Conservation (phyloP, 345 rosid species). For the Acer negundo region DNA sequence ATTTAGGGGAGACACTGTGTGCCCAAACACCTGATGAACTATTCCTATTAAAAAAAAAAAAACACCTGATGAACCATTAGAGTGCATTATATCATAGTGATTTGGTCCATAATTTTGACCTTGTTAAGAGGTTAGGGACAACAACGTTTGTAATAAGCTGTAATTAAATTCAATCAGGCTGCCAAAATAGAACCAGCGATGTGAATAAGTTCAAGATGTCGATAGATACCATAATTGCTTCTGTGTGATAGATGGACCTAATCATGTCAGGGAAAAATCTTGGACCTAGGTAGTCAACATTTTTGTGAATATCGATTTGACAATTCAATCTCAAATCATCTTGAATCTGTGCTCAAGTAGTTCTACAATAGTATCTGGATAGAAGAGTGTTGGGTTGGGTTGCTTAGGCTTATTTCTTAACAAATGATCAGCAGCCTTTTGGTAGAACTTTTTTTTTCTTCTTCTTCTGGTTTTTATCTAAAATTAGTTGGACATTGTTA, state of each 20-base stretch:
- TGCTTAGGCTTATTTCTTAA: slow-evolving; percentile 7
- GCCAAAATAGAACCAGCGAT: neutral
- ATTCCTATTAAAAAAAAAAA: too few relatives aligned
- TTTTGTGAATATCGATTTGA: neutral
- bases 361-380: neutral
- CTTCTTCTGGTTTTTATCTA: neutral
- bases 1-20: neutral
- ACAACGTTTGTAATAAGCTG: neutral
- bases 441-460: slow-evolving; percentile 4
- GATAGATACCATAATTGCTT: neutral
- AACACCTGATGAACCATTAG: neutral
- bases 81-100: neutral
- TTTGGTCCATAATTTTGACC: neutral
- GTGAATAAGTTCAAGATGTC: neutral
- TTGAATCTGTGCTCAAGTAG: neutral
- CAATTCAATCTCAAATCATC: neutral
- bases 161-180: neutral
- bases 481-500: slow-evolving; percentile 12
- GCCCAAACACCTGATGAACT: neutral
- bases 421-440: neutral
- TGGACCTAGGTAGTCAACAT: neutral
- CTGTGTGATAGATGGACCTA: neutral
- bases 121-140: neutral
- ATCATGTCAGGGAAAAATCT: neutral
- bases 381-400: neutral